A percentile compares a stretch with the other conserved stretches of the same genome.
Evolutionary conservation across 208 protist genomes (phyloP).

Genomic region (Naegleria gruberi): DNA sequence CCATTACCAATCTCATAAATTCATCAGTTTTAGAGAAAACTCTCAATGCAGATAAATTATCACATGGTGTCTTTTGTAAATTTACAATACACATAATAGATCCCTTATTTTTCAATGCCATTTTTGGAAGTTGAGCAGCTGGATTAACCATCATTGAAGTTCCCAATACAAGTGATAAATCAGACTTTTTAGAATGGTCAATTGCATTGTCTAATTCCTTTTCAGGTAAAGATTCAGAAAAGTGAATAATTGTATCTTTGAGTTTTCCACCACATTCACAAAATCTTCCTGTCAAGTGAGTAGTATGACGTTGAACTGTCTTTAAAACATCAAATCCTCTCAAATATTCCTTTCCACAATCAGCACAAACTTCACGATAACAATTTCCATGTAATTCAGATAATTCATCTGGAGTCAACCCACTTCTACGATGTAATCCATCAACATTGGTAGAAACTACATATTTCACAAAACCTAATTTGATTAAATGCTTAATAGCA

Average conservation of each 20-base stretch:
- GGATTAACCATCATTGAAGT: neutral
- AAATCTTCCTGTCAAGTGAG: no score
- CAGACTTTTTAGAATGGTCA: neutral
- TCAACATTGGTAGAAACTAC: conserved; percentile 52
- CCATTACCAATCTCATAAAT: conserved; percentile 6
- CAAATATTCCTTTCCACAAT: conserved; percentile 8
- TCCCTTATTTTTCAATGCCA: neutral
- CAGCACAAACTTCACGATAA: conserved; percentile 30
- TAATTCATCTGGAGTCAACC: conserved; percentile 25
- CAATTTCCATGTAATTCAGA: conserved; percentile 44
- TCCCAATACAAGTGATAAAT: neutral
- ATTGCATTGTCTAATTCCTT: neutral
- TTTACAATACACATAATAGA: conserved; percentile 6
- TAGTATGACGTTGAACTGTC: no score
- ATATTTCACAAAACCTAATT: conserved; percentile 2
- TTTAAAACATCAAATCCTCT: no score
- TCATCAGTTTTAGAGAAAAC: conserved; percentile 1
- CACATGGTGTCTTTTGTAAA: conserved; percentile 19
- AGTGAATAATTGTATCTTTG: conserved; percentile 22
- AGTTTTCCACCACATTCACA: conserved; percentile 20
- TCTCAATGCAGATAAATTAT: neutral
- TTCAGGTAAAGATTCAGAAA: neutral
- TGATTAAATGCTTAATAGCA: conserved; percentile 29
- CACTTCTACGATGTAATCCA: conserved; percentile 44
- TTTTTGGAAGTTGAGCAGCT: neutral